Base-by-base conservation (phyloP, 352 stramenopile species). In the Globisporangium carolinianum region DNA sequence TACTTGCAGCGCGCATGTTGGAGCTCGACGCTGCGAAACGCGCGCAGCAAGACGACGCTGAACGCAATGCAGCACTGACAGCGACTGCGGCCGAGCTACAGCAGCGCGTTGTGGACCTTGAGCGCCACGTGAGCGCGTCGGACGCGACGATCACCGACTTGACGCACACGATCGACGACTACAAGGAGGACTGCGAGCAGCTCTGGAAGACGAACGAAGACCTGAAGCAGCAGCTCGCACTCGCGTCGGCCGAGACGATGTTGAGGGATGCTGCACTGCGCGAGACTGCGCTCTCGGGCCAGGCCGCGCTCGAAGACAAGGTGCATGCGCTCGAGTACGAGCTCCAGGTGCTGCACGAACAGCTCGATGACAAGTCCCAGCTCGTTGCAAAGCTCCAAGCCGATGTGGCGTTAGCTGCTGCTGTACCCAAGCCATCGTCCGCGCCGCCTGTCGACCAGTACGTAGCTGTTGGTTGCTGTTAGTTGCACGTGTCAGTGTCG, bases 191-290 rank as follows among this genome's bases (percentile, higher is more conserved):
- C 56, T 92, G 82, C 18, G 75, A 84, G 43, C 73, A 88, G 61
- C 59, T 92, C 41, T 92, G 82, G 82, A 81, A 88, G 43, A 61
- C 74, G 41, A 92, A 90, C 47, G 82, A 92, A 57, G 82, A 89
- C 12, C 57, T 92, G 11, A 90, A 90, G 65, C 78, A 89, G 61
- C 82, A 92, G 38, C 64, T 90, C 14, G 76, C 71, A 9, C 63
- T 80, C 15, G 66, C 73, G 17, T 79, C 82, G 5, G 72, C 76
- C 42, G 71, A 83, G 53, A 79, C 73, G 8, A 81, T 83, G 67
- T 55, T 81, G 0, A 83, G 84, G 24, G 69, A 87, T 32, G 75
- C 76, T 3, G 75, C 87, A 49, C 58, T 78, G 50, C 74, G 73
- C 7, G 69, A 83, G 51, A 79, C 83, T 41, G 76, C 79, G 36